Conservation (phyloP, 1,284 basidiomycete genomes). For the Ustilago nuda region DNA sequence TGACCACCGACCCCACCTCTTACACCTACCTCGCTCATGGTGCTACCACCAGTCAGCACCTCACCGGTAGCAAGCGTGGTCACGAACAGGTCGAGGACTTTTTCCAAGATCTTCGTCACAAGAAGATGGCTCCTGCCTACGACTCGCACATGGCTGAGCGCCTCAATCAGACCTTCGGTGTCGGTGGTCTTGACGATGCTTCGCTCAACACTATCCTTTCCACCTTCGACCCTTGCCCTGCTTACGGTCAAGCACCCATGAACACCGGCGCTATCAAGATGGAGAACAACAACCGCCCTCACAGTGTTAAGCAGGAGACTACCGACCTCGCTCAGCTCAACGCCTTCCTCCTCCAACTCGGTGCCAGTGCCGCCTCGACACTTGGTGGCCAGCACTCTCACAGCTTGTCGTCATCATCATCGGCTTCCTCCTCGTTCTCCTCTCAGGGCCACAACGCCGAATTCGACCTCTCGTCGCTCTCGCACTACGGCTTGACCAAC, state of each 20-base stretch:
- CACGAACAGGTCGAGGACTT: conserved; percentile 62
- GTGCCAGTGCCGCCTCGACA: conserved; percentile 60
- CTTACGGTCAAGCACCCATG: conserved; percentile 14
- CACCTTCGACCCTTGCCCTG: conserved; percentile 35
- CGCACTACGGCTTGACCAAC: conserved; percentile 55
- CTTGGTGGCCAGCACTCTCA: conserved; percentile 43
- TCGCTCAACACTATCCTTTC: conserved; percentile 56
- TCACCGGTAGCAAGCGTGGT: conserved; percentile 55
- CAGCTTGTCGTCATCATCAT: conserved; percentile 32
- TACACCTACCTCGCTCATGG: conserved; percentile 59
- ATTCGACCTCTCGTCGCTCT: conserved; percentile 57
- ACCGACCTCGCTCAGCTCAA: conserved; percentile 67
- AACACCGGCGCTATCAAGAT: conserved; percentile 23
- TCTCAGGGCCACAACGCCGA: conserved; percentile 38
- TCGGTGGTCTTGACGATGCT: conserved; percentile 51
- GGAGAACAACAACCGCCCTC: conserved; percentile 44
- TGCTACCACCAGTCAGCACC: conserved; percentile 48
- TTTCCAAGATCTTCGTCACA: conserved; percentile 60
- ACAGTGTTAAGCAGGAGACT: conserved; percentile 71
- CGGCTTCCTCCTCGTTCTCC: conserved; percentile 25
- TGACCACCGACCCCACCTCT: conserved; percentile 56
- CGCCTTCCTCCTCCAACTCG: conserved; percentile 67
- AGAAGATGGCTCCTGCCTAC: conserved; percentile 63
- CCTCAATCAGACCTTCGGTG: conserved; percentile 61
- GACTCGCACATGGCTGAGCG: conserved; percentile 63